phyloP scores from a whole-genome alignment of 164 flowering plant species.

The Chimonanthus praecox region DNA sequence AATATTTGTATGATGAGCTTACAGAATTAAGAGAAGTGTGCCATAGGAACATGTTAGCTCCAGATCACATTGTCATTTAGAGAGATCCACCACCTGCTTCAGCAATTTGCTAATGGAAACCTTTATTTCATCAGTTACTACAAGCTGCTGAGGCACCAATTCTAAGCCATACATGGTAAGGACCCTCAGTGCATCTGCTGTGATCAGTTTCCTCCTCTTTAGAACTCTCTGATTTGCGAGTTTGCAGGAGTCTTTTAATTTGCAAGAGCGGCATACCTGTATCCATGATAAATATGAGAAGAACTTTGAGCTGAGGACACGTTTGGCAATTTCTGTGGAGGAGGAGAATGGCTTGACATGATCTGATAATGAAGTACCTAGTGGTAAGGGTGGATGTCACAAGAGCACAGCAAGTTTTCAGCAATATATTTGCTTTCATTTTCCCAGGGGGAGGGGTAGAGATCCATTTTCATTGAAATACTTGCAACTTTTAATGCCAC shows the following conservation, averaged over 20 bases:
- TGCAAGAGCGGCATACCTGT: constrained; percentile 71
- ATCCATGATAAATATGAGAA: background rate
- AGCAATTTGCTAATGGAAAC: constrained; percentile 38
- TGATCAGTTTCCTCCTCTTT: constrained; percentile 29
- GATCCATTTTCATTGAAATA: no score
- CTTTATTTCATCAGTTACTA: constrained; percentile 45
- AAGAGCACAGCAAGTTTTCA: background rate
- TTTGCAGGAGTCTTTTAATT: constrained; percentile 54
- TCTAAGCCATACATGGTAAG: constrained; percentile 48
- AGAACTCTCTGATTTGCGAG: constrained; percentile 38
- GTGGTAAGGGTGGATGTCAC: background rate
- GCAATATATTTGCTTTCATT: background rate
- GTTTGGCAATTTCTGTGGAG: no score
- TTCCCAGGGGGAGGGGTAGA: no score
- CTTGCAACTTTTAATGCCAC: no score
- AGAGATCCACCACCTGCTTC: constrained; percentile 46
- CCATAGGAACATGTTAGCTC: background rate
- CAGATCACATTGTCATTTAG: constrained; percentile 10
- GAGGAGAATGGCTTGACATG: no score
- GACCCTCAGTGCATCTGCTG: constrained; percentile 47
- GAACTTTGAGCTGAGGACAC: no score
- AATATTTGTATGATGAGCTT: background rate
- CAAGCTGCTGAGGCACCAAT: constrained; percentile 28
- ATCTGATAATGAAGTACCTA: no score
- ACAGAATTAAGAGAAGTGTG: background rate